phyloP scores from a whole-genome alignment of 2,329 filamentous ascomycete species.

The Golovinomyces cichoracearum region DNA sequence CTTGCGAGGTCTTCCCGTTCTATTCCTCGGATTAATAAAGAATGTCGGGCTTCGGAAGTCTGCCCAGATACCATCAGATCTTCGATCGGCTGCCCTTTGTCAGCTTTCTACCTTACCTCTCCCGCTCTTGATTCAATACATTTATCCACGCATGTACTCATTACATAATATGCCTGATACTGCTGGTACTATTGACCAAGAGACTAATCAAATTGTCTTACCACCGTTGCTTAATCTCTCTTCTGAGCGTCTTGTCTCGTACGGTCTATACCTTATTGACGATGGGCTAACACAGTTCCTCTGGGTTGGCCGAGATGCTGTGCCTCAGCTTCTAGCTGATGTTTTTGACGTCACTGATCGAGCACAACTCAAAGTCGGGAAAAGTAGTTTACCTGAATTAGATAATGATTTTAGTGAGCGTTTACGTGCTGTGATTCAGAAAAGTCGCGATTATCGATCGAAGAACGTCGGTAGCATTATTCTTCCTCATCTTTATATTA shows the following conservation, averaged over 20 bases:
- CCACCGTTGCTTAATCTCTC: constrained; percentile 67
- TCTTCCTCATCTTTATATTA: constrained; percentile 78
- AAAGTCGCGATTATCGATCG: constrained; percentile 66
- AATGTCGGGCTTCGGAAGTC: constrained; percentile 84
- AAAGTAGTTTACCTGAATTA: constrained; percentile 59
- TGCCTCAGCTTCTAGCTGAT: constrained; percentile 65
- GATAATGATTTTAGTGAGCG: constrained; percentile 95
- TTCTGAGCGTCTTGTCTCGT: constrained; percentile 64
- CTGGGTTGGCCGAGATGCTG: constrained; percentile 81
- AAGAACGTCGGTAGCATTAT: constrained; percentile 79
- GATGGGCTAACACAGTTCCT: constrained; percentile 95
- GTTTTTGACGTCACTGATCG: constrained; percentile 76
- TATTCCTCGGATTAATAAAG: constrained; percentile 90
- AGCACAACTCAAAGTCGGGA: constrained; percentile 68
- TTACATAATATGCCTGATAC: constrained; percentile 91
- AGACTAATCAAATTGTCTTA: constrained; percentile 70
- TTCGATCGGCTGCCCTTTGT: constrained; percentile 77
- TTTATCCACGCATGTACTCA: constrained; percentile 64
- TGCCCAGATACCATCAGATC: constrained; percentile 76
- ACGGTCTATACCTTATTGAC: constrained; percentile 86
- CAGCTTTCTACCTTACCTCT: constrained; percentile 81
- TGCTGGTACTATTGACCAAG: constrained; percentile 59
- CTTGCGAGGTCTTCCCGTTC: constrained; percentile 57
- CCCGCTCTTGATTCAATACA: constrained; percentile 76
- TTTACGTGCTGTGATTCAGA: constrained; percentile 67